A percentile compares a stretch with the other conserved stretches of the same genome.
phyloP scores from a whole-genome alignment of 768 basidiomycete genomes.

The Termitomyces titanicus region DNA sequence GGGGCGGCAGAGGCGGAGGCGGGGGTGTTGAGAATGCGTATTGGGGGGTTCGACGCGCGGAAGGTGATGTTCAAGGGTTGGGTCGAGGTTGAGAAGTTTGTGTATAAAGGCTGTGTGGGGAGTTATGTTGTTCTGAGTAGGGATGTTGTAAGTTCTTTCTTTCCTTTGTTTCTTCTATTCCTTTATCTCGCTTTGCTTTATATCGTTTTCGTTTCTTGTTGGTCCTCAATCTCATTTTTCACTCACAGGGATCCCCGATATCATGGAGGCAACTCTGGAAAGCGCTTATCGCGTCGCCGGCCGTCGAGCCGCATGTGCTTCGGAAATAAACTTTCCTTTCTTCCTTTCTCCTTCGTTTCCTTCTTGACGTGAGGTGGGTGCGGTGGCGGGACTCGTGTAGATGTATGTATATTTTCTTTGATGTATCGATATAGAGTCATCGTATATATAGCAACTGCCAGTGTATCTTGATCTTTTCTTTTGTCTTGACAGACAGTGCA shows the following conservation, averaged over 20 bases:
- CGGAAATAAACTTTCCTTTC: slow-evolving; percentile 15
- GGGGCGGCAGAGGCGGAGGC: too few species aligned
- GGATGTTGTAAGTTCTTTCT: background rate
- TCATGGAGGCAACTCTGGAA: slow-evolving; percentile 81
- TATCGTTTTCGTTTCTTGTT: background rate
- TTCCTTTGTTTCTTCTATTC: background rate
- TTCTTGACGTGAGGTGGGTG: too few species aligned
- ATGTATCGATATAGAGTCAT: too few species aligned
- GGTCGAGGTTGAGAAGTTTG: background rate
- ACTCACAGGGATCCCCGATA: slow-evolving; percentile 59
- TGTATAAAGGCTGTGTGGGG: background rate
- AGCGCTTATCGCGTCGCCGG: slow-evolving; percentile 45
- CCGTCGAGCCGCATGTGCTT: slow-evolving; percentile 56
- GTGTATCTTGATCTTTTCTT: too few species aligned
- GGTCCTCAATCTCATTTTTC: slow-evolving; percentile 34
- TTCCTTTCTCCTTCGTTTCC: background rate
- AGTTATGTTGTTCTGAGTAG: background rate
- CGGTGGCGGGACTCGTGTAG: too few species aligned
- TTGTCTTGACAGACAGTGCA: too few species aligned
- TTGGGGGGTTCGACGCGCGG: background rate
- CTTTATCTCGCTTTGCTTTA: background rate
- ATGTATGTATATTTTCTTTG: too few species aligned
- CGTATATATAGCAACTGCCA: too few species aligned
- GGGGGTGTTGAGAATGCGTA: background rate
- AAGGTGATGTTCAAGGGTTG: background rate